These are phyloP conservation scores for Cyberlindnera misumaiensis DNA, from an alignment of 805 yeast species.

Conservation along the genomic window DNA sequence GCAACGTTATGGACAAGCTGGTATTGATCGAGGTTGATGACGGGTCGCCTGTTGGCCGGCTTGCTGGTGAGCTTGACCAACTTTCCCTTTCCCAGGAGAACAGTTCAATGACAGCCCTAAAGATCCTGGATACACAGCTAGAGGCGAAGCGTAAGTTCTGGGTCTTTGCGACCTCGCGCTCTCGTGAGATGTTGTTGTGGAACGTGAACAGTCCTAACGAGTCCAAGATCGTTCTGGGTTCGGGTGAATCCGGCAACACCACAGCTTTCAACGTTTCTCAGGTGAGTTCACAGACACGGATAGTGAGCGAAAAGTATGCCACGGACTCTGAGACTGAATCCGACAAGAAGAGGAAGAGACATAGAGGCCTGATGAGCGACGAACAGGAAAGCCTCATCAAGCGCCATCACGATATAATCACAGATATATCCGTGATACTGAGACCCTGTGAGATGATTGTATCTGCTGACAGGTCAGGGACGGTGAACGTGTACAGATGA, in stretches of 20 bases:
- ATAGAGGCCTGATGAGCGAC: slow-evolving; percentile 30
- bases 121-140: slow-evolving; percentile 13
- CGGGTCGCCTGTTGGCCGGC: slow-evolving; percentile 2
- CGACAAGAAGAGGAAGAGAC: slow-evolving; percentile 12
- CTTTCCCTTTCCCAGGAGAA: slow-evolving; percentile 1
- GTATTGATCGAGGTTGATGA: slow-evolving; percentile 11
- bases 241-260: slow-evolving; percentile 3
- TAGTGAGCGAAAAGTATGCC: slow-evolving; percentile 32
- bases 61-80: slow-evolving; percentile 2
- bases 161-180: slow-evolving; percentile 12
- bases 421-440: slow-evolving; percentile 38
- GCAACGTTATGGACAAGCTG: slow-evolving; percentile 15
- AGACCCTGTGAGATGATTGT: slow-evolving; percentile 55
- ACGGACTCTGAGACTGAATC: slow-evolving; percentile 8
- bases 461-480: slow-evolving; percentile 63
- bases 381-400: slow-evolving; percentile 38
- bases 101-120: slow-evolving; percentile 15
- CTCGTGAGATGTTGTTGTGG: slow-evolving; percentile 30
- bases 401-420: slow-evolving; percentile 45
- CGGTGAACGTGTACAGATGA: slow-evolving; percentile 49
- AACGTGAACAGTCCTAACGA: slow-evolving; percentile 24
- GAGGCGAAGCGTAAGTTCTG: slow-evolving; percentile 17
- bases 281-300: slow-evolving; percentile 31
- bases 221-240: slow-evolving; percentile 26
- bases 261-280: slow-evolving; percentile 23